These are phyloP conservation scores for Sorghum bicolor DNA, from an alignment of 176 grass and related monocot species.

Conservation along the genomic window DNA sequence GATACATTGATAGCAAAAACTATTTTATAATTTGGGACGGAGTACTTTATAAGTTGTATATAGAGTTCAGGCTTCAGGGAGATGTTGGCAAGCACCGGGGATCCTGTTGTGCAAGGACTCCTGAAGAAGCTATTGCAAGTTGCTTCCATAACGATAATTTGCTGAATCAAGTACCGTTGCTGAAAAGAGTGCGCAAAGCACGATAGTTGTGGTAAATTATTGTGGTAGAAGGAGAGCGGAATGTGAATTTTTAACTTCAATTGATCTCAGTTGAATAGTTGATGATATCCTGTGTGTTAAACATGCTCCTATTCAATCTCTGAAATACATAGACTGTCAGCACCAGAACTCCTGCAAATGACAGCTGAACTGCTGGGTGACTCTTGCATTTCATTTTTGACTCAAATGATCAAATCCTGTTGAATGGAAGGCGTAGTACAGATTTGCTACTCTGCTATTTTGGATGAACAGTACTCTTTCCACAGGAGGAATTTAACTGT, in stretches of 20 bases:
- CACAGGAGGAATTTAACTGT: no score
- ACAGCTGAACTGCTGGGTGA: not conserved
- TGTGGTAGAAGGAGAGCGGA: not conserved
- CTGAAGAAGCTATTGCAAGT: not conserved
- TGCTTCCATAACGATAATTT: not conserved
- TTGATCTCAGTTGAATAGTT: not conserved
- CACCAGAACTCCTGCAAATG: not conserved
- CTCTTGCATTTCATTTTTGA: not conserved
- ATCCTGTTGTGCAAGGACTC: not conserved
- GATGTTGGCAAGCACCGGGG: constrained; percentile 13
- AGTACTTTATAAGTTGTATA: constrained; percentile 28
- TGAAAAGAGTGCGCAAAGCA: constrained; percentile 6
- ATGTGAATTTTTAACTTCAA: not conserved
- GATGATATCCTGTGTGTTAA: not conserved
- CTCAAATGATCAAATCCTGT: not conserved
- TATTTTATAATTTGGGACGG: no score
- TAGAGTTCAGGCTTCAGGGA: constrained; percentile 31
- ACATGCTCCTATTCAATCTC: not conserved
- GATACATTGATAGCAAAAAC: no score
- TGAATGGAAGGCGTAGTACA: not conserved
- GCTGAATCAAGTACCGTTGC: constrained; percentile 6
- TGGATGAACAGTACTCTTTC: no score
- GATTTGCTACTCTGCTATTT: not conserved
- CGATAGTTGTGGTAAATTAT: not conserved
- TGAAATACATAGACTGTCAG: not conserved